Evolutionary conservation across 169 alveolate genomes (phyloP).

Genomic region (Cryptosporidium baileyi): DNA sequence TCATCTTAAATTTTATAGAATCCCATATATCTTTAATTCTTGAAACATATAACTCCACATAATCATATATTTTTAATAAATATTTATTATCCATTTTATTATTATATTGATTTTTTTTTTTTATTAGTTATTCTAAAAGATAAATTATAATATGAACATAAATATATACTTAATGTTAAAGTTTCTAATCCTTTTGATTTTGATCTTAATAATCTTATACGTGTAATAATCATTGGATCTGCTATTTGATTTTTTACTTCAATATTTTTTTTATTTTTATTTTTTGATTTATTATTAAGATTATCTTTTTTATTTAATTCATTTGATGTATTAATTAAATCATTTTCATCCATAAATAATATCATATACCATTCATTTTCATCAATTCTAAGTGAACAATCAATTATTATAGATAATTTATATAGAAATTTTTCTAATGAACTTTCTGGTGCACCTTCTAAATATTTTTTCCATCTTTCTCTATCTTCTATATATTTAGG

Average conservation of each 20-base stretch:
- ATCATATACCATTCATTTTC: slow-evolving; percentile 48
- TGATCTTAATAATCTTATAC: background rate
- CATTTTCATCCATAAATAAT: slow-evolving; percentile 28
- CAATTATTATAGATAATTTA: slow-evolving; percentile 17
- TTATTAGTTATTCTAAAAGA: slow-evolving; percentile 8
- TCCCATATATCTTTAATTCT: slow-evolving; percentile 35
- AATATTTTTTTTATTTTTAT: background rate
- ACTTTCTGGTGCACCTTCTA: slow-evolving; percentile 32
- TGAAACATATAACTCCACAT: slow-evolving; percentile 1
- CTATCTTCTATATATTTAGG: background rate
- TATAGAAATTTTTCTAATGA: slow-evolving; percentile 37
- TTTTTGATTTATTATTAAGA: background rate
- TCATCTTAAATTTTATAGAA: slow-evolving; percentile 31
- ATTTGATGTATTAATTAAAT: background rate
- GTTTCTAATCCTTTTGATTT: background rate
- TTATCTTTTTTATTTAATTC: background rate
- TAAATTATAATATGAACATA: slow-evolving; percentile 22
- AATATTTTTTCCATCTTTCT: background rate
- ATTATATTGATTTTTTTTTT: background rate
- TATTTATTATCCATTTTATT: background rate
- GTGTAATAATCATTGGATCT: slow-evolving; percentile 27
- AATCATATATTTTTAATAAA: background rate
- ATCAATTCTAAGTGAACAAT: slow-evolving; percentile 30
- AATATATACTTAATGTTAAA: background rate
- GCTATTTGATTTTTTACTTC: background rate